Evolutionary conservation across 352 stramenopile species (phyloP).

Genomic region (Phytophthora pluvialis): DNA sequence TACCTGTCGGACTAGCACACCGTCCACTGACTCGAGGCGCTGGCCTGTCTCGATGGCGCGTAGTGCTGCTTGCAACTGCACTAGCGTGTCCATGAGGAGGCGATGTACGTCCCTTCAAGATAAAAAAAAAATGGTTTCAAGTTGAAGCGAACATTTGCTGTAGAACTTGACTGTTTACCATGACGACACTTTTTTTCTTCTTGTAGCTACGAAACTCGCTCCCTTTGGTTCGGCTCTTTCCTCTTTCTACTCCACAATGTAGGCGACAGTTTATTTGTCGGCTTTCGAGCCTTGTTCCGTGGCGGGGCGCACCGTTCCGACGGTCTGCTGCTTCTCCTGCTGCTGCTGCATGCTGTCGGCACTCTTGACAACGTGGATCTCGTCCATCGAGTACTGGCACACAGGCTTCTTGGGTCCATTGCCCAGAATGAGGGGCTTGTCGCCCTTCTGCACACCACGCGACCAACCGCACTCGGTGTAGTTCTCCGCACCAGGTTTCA

Average conservation of each 20-base stretch:
- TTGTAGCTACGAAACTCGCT: background rate
- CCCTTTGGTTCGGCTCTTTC: background rate
- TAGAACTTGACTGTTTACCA: conserved; percentile 12
- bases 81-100: conserved; percentile 34
- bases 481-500: conserved; percentile 21
- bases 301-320: conserved; percentile 12
- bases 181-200: background rate
- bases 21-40: conserved; percentile 53
- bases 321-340: conserved; percentile 14
- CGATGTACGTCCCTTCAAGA: conserved; percentile 12
- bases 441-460: conserved; percentile 19
- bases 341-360: conserved; percentile 1
- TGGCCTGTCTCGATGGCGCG: conserved; percentile 62
- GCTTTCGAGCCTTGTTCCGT: background rate
- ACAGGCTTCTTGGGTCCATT: conserved; percentile 43
- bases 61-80: conserved; percentile 55
- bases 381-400: conserved; percentile 33
- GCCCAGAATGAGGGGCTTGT: conserved; percentile 26
- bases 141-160: background rate
- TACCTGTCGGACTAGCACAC: conserved; percentile 57
- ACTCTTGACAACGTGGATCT: conserved; percentile 26
- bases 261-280: background rate
- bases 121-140: too few relatives aligned
- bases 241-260: background rate
- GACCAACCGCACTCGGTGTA: conserved; percentile 28